Percentiles rank a stretch among this genome's conserved stretches.
Conservation (phyloP, 129 eudicot genomes). For the Escallonia herrerae region DNA sequence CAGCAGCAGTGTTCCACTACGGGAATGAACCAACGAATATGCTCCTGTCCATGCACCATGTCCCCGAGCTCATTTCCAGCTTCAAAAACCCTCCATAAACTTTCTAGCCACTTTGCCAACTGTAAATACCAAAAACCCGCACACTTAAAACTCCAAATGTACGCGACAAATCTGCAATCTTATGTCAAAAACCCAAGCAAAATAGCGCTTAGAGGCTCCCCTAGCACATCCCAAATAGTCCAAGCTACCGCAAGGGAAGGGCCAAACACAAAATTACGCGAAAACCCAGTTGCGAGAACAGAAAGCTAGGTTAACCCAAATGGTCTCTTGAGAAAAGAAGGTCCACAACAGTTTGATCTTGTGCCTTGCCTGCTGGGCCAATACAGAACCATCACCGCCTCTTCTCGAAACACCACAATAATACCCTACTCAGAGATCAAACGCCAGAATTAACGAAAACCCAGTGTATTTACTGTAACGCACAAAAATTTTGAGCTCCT, state of each 20-base stretch:
- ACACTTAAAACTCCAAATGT: slow-evolving; percentile 20
- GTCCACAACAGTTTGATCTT: slow-evolving; percentile 15
- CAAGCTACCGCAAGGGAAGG: not conserved
- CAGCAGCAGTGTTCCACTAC: slow-evolving; percentile 37
- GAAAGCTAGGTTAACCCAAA: slow-evolving; percentile 14
- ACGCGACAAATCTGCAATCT: slow-evolving; percentile 3
- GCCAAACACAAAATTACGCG: not conserved
- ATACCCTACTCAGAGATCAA: slow-evolving; percentile 1
- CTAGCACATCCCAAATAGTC: not conserved
- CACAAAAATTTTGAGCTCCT: slow-evolving; percentile 6
- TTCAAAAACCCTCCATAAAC: slow-evolving; percentile 30
- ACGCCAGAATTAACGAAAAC: not conserved
- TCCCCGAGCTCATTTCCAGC: slow-evolving; percentile 69
- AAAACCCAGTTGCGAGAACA: not conserved
- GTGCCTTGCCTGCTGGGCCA: slow-evolving; percentile 9
- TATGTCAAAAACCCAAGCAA: not conserved
- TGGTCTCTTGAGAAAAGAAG: slow-evolving; percentile 4
- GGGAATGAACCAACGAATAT: slow-evolving; percentile 60
- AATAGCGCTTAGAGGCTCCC: not conserved
- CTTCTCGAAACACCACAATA: slow-evolving; percentile 3
- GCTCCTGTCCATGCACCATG: slow-evolving; percentile 76
- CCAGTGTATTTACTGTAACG: not conserved
- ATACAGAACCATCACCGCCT: slow-evolving; percentile 10
- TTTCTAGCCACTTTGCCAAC: slow-evolving; percentile 12
- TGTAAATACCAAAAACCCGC: slow-evolving; percentile 16